These are phyloP conservation scores for Arthrobotrys conoides DNA, from an alignment of 2,329 filamentous ascomycete genomes.

Conservation along the genomic window DNA sequence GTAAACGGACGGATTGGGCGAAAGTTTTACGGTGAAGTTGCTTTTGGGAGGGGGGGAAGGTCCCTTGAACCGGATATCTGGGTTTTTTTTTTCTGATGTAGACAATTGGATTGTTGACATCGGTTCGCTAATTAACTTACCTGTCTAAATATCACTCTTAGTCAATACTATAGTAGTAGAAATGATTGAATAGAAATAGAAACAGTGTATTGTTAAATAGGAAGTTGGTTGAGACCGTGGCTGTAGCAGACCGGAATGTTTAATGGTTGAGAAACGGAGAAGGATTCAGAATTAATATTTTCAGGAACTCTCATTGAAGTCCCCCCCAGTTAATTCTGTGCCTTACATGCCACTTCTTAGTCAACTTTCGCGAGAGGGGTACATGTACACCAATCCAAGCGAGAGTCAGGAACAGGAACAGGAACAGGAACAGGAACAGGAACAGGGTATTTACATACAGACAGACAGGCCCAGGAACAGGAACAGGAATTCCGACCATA, in stretches of 20 bases:
- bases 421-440: constrained; percentile 12
- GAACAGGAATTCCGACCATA: not conserved
- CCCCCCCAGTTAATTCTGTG: not conserved
- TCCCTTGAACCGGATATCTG: constrained; percentile 10
- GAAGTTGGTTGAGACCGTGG: constrained; percentile 23
- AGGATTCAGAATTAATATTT: constrained; percentile 43
- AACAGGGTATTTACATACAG: not conserved
- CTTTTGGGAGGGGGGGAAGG: not conserved
- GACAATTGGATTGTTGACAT: constrained; percentile 17
- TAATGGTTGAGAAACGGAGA: too few species aligned
- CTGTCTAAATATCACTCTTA: too few species aligned
- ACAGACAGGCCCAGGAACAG: too few species aligned
- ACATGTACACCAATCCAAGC: constrained; percentile 14
- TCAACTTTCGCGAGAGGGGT: not conserved
- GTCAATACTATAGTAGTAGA: too few species aligned
- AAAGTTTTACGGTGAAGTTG: not conserved
- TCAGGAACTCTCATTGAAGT: not conserved
- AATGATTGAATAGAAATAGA: too few species aligned
- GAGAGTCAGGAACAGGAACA: constrained; percentile 39
- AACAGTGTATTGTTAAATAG: not conserved
- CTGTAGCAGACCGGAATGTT: too few species aligned
- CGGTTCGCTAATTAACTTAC: not conserved
- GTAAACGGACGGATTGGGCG: constrained; percentile 1
- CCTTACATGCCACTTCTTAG: not conserved
- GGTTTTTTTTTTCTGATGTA: not conserved